These are phyloP conservation scores for Tylopilus rubrobrunneus DNA, from an alignment of 768 basidiomycete species.

Conservation along the genomic window DNA sequence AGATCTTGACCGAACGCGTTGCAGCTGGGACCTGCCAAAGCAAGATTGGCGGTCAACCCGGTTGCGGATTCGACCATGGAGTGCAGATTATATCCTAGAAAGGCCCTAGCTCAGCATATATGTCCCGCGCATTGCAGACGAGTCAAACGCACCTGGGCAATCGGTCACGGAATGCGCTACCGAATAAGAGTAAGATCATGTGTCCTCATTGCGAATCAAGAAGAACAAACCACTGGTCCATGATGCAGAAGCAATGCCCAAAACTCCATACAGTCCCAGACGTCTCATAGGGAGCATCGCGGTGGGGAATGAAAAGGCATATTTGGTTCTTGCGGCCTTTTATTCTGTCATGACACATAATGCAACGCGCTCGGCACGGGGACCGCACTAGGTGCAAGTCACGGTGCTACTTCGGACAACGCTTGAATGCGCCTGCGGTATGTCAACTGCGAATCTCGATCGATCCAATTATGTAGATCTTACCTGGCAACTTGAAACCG, in stretches of 20 bases:
- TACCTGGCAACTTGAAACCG: background rate
- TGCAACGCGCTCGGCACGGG: background rate
- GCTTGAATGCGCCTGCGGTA: background rate
- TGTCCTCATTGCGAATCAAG: background rate
- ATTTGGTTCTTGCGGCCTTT: background rate
- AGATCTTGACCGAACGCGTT: constrained; percentile 63
- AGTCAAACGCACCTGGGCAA: constrained; percentile 24
- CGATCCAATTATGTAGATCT: background rate
- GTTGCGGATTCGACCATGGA: constrained; percentile 37
- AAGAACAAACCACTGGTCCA: constrained; percentile 1
- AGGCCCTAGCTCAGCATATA: background rate
- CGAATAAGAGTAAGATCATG: background rate
- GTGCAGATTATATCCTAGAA: constrained; percentile 49
- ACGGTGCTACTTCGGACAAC: background rate
- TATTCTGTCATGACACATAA: background rate
- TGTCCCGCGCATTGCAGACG: background rate
- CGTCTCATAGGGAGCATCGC: background rate
- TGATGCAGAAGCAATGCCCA: background rate
- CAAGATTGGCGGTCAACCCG: constrained; percentile 53
- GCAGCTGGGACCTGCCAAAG: constrained; percentile 52
- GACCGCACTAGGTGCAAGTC: background rate
- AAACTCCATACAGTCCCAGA: background rate
- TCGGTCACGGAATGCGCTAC: constrained; percentile 20
- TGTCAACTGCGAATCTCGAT: background rate
- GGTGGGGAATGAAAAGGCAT: background rate